phyloP scores from a whole-genome alignment of 208 protist species.

The Jaenimonas drosophilae region DNA sequence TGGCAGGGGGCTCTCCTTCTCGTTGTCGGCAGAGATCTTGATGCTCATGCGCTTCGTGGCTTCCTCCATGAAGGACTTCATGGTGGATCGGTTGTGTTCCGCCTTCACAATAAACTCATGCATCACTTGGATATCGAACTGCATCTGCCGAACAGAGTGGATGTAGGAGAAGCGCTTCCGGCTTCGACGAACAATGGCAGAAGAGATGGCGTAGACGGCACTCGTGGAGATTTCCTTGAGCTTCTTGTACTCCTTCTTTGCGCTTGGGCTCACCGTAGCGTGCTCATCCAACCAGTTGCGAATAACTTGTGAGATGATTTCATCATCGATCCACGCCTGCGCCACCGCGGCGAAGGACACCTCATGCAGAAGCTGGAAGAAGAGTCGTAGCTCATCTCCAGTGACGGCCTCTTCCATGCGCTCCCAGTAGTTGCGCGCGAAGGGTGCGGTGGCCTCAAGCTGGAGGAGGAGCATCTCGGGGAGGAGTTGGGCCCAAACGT shows the following conservation, averaged over 20 bases:
- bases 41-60: too few relatives aligned
- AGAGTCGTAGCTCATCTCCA: not conserved
- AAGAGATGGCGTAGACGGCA: slow-evolving; percentile 2
- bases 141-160: too few relatives aligned
- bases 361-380: slow-evolving; percentile 6
- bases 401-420: not conserved
- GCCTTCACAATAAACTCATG: too few relatives aligned
- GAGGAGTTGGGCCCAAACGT: slow-evolving; percentile 2
- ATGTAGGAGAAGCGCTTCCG: too few relatives aligned
- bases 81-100: too few relatives aligned
- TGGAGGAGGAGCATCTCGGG: not conserved
- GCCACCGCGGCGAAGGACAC: not conserved
- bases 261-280: not conserved
- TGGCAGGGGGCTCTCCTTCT: too few relatives aligned
- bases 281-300: not conserved
- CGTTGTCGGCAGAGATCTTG: too few relatives aligned
- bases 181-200: not conserved
- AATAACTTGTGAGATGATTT: not conserved
- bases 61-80: too few relatives aligned
- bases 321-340: not conserved
- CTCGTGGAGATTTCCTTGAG: not conserved
- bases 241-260: not conserved
- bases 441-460: not conserved
- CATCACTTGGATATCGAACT: too few relatives aligned
- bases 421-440: not conserved